Evolutionary conservation across 257 asterid species (phyloP), one percentile per base, ranked within the genome.

Genomic region (Nicotiana tabacum): DNA sequence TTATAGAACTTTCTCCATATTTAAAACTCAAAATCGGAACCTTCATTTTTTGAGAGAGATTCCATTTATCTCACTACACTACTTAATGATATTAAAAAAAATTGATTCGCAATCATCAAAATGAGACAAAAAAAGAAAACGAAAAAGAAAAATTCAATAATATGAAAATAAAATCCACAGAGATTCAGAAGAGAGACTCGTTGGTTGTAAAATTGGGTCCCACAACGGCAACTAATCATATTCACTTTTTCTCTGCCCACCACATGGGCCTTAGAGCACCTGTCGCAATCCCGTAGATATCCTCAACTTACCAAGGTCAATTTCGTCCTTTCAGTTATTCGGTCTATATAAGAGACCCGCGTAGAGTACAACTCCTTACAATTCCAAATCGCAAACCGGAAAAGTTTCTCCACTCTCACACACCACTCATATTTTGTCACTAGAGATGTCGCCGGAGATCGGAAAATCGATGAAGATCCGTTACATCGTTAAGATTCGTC

Each of bases 401-500:
- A 48, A 74, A 0, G 24, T 72, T 15, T 72, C 12, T 70, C 2
- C 8, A 70, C 60, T 70, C 48, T 43, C 11, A 33, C 27, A 46
- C 2, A 13, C 15, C 43, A 48, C 78, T 67, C 39, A 16, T 27
- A 21, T 33, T 70, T 37, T 68, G 55, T 68, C 21, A 0, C 21
- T 66, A 62, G 57, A 58, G 58, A 79, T 85, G 87, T 68, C 79
- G 7, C 35, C 33, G 11, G 81, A 16, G 7, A 87, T 81, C 87
- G 92, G 89, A 15, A 90, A 88, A 77, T 84, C 83, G 85, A 90
- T 65, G 65, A 91, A 83, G 77, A 90, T 93, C 85, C 84, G 89
- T 7, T 91, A 87, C 88, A 93, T 94, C 27, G 97, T 93, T 15
- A 82, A 90, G 66, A 88, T 94, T 83, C 91, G 93, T 16, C 95